A percentile compares a stretch with the other conserved stretches of the same genome.
phyloP scores from a whole-genome alignment of 345 rosid species.

The Firmiana major region DNA sequence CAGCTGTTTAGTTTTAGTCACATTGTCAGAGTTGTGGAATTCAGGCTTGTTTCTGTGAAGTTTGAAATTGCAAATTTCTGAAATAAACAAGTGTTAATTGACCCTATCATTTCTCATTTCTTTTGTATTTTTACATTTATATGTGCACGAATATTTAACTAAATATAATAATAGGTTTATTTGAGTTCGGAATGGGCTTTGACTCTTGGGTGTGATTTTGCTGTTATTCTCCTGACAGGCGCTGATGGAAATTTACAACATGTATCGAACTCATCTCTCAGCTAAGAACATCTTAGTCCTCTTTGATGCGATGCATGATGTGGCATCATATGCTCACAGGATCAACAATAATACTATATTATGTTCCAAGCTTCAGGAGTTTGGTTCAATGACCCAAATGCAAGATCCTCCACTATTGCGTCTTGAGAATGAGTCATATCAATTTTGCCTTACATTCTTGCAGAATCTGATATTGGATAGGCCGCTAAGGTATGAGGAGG shows the following conservation, averaged over 20 bases:
- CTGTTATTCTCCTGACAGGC: conserved; percentile 49
- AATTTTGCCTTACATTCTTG: conserved; percentile 83
- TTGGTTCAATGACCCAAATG: conserved; percentile 89
- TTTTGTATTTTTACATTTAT: not conserved
- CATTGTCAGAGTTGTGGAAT: not conserved
- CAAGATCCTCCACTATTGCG: conserved; percentile 96
- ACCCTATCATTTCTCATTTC: not conserved
- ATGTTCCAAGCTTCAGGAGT: conserved; percentile 73
- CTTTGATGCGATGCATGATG: conserved; percentile 68
- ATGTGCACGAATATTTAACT: not conserved
- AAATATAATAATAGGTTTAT: not conserved
- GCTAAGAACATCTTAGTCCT: conserved; percentile 69
- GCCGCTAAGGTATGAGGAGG: conserved; percentile 48
- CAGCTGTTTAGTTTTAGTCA: not conserved
- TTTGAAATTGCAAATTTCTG: not conserved
- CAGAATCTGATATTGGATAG: conserved; percentile 69
- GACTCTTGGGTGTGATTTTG: not conserved
- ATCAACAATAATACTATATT: conserved; percentile 56
- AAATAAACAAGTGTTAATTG: not conserved
- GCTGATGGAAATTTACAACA: conserved; percentile 87
- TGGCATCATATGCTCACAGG: conserved; percentile 77
- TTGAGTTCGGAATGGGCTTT: not conserved
- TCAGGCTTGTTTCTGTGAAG: not conserved
- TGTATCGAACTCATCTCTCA: conserved; percentile 72
- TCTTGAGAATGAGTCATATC: conserved; percentile 92